Conservation (phyloP, 352 stramenopile genomes). For the Phytophthora pinifolia region DNA sequence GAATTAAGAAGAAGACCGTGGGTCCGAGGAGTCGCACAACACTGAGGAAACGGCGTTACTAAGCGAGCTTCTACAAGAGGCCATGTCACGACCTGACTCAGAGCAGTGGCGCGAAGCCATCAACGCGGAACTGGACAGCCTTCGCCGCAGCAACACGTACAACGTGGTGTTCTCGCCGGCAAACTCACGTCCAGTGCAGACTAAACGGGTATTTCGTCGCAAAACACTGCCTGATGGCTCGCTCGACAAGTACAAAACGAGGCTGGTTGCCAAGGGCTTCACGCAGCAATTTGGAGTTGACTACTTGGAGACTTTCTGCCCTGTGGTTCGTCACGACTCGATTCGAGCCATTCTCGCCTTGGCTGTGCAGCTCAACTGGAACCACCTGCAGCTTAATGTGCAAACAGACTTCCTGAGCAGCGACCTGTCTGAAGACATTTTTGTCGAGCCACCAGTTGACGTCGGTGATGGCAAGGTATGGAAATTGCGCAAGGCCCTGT, state of each 20-base stretch:
- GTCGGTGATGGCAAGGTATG: slow-evolving; percentile 15
- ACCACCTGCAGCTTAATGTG: slow-evolving; percentile 12
- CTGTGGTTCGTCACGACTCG: slow-evolving; percentile 17
- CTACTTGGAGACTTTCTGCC: slow-evolving; percentile 34
- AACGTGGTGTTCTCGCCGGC: neutral
- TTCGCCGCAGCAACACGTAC: slow-evolving; percentile 14
- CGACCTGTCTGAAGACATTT: slow-evolving; percentile 9
- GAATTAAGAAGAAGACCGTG: slow-evolving; percentile 7
- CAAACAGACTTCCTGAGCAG: slow-evolving; percentile 15
- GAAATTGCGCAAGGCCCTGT: slow-evolving; percentile 23
- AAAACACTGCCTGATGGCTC: slow-evolving; percentile 15
- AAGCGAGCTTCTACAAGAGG: slow-evolving; percentile 7
- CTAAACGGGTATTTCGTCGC: slow-evolving; percentile 2
- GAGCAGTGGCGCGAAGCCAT: slow-evolving; percentile 13
- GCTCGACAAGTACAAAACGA: slow-evolving; percentile 35
- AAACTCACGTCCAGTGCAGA: slow-evolving; percentile 1
- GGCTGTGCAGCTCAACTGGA: slow-evolving; percentile 1
- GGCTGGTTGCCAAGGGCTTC: slow-evolving; percentile 26
- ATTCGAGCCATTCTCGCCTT: slow-evolving; percentile 14
- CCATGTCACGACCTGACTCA: slow-evolving; percentile 2
- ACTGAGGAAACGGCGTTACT: neutral
- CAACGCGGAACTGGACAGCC: slow-evolving; percentile 17
- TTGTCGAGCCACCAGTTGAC: neutral
- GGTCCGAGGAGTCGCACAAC: slow-evolving; percentile 13
- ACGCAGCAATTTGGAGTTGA: slow-evolving; percentile 29